Evolutionary conservation across 176 grass and related monocot species (phyloP), one percentile per base, ranked within the genome.

Genomic region (Hordeum marinum): DNA sequence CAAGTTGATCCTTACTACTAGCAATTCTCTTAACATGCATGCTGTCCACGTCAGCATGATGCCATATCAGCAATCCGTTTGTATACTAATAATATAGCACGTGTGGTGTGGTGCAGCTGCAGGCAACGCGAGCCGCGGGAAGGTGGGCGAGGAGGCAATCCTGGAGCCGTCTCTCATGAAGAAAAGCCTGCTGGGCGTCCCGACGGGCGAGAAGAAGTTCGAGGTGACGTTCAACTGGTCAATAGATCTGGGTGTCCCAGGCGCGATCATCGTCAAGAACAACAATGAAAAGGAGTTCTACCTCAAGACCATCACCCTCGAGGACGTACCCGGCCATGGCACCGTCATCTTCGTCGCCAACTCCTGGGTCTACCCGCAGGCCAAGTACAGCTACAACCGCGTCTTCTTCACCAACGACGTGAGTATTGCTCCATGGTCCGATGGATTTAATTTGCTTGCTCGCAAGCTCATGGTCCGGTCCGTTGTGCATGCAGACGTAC

Each of bases 351-450:
- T 87, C 78, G 7, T 40, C n/a, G 80, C 77, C 61, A 65, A 82
- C 58, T 87, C 85, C 1, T 87, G 78, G 85, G 79, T 87, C 15
- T 87, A 82, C 60, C 85, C 21, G 2, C 60, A 63, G 60, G 13
- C 21, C n/a, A 76, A 42, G 14, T 75, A 69, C 66, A 18, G 21
- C 60, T 82, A 82, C 78, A 15, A 76, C n/a, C 85, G 85, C 8
- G 7, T 87, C 31, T 82, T 87, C 70, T 87, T 87, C 60, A 13
- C 69, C 42, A 87, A 87, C n/a, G 48, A 65, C 4, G 85, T 81
- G 17, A 40, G 41, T 32, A 23, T 59, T 60, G 2, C 37, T 8
- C 57, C 21, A 64, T 15, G 62, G 8, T 9, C 7, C 37, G 37
- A 1, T 42, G 40, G 9, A 42, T 42, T 42, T 11, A 11, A 9